phyloP scores from a whole-genome alignment of 1,139 yeast species.

The Lodderomyces oxycetoniae region DNA sequence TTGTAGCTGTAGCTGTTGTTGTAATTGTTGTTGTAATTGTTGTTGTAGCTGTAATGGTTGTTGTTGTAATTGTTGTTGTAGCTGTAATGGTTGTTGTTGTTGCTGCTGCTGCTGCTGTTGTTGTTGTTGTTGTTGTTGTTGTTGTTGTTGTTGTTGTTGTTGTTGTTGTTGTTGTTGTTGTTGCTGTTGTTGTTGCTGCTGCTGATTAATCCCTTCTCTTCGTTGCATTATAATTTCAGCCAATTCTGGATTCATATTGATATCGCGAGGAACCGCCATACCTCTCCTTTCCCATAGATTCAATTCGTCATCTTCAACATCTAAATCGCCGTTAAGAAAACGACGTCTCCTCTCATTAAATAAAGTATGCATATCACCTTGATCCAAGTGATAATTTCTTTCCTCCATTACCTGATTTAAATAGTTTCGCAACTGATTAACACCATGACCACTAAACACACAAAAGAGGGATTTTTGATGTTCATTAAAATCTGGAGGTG shows the following conservation, averaged over 20 bases:
- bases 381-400: constrained; percentile 37
- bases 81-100: constrained; percentile 8
- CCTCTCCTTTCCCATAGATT: constrained; percentile 12
- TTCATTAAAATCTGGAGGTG: constrained; percentile 89
- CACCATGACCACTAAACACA: constrained; percentile 92
- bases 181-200: constrained; percentile 12
- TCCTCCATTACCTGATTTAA: constrained; percentile 46
- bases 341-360: constrained; percentile 33
- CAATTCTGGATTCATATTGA: constrained; percentile 21
- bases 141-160: constrained; percentile 10
- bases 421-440: constrained; percentile 62
- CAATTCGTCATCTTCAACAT: constrained; percentile 28
- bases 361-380: constrained; percentile 33
- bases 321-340: constrained; percentile 18
- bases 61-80: constrained; percentile 5
- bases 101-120: constrained; percentile 10
- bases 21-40: constrained; percentile 10
- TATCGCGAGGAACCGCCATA: constrained; percentile 2
- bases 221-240: constrained; percentile 19
- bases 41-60: constrained; percentile 8
- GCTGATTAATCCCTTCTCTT: constrained; percentile 7
- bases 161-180: constrained; percentile 9
- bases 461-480: constrained; percentile 85
- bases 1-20: constrained; percentile 8
- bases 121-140: constrained; percentile 9